Evolutionary conservation across 192 early-diverging fungal genomes (phyloP), one percentile per base, ranked within the genome.

Genomic region (Backusella parvicylindrica): DNA sequence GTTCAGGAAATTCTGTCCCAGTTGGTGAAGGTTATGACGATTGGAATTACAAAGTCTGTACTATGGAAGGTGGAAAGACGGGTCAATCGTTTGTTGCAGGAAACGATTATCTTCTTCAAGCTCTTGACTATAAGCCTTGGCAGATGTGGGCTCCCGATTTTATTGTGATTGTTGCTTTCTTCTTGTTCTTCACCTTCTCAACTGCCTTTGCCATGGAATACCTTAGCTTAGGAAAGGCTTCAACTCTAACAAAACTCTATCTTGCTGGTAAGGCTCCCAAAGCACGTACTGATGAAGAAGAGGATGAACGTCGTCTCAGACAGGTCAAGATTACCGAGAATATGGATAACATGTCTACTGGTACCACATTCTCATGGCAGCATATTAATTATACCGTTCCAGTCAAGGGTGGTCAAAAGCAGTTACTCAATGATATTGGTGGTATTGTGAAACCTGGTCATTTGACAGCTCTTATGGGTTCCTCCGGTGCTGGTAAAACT

Each of bases 381-480:
- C 73, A 90, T 60, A 72, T 94, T 36, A 81, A 89, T 68, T 95
- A 94, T 76, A 82, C 84, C 18, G 92, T 94, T 3, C 90, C 91
- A 8, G 81, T 84, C 73, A 89, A 87, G 73, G 84, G 78, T 37
- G 87, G 87, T 23, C 73, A 89, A 50, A 84, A 86, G 64, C 89
- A 92, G 71, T 79, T 95, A 6, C 79, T 95, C 33, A 80, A 88
- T 73, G 75, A 83, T 50, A 88, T 94, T 86, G 80, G 85, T 3
- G 96, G 95, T 38, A 82, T 87, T 63, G 90, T 94, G 33, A 80
- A 83, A 35, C 86, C 93, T n/a, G 94, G 93, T 60, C 88, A 93
- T 65, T 83, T 95, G 56, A 91, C 94, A 60, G 95, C 94, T 11
- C 89, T 99, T 26, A 97, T 98, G 90, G 97, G 96, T 8, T 93